A percentile compares a stretch with the other conserved stretches of the same genome.
Conservation (phyloP, 192 early-diverging fungal genomes). For the Phlyctochytrium bullatum region DNA sequence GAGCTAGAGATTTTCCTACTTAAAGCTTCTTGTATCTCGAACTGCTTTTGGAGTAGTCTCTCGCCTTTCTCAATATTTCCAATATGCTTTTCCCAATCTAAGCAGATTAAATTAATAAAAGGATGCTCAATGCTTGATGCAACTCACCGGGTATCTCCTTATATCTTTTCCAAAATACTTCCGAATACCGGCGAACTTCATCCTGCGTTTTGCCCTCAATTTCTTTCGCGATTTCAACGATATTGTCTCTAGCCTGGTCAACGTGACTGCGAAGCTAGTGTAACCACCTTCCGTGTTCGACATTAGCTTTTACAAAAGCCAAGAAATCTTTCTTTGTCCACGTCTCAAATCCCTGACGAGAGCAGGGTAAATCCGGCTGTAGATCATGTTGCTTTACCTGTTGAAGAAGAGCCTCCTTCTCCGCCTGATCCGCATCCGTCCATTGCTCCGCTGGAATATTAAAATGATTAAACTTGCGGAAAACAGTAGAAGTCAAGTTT, state of each 20-base stretch:
- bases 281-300: conserved; percentile 71
- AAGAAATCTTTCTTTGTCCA: conserved; percentile 92
- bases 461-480: too few species aligned
- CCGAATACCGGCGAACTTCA: conserved; percentile 81
- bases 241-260: conserved; percentile 49
- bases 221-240: conserved; percentile 76
- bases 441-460: conserved; percentile 74
- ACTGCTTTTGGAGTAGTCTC: conserved; percentile 68
- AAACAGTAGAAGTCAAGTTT: not conserved
- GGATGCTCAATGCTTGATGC: not conserved
- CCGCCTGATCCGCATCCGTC: conserved; percentile 81
- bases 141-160: conserved; percentile 71
- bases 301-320: conserved; percentile 80
- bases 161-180: conserved; percentile 86
- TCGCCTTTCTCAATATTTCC: conserved; percentile 90
- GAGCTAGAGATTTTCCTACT: conserved; percentile 72
- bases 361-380: conserved; percentile 28
- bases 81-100: conserved; percentile 82
- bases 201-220: conserved; percentile 88
- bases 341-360: conserved; percentile 73
- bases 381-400: conserved; percentile 51
- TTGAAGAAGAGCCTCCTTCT: conserved; percentile 56
- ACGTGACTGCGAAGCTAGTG: not conserved
- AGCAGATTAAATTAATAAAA: not conserved
- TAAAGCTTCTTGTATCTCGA: conserved; percentile 81